A percentile compares a stretch with the other conserved stretches of the same genome.
Conservation (phyloP, 805 yeast species). For the Metschnikowia similis region DNA sequence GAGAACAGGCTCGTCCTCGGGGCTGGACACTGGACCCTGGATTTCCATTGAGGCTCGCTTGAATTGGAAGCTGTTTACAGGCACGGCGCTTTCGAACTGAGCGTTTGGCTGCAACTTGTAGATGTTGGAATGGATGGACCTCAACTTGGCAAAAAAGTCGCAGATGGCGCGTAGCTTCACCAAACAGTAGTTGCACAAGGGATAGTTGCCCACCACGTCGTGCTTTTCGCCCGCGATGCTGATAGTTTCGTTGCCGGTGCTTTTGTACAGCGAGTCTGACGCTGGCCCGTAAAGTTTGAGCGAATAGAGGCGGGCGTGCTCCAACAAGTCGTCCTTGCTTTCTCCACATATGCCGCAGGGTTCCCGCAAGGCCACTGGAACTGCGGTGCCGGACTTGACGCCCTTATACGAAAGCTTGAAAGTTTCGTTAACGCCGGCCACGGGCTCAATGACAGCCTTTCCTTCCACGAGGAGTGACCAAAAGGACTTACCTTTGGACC, state of each 20-base stretch:
- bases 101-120: conserved; percentile 50
- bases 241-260: conserved; percentile 9
- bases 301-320: conserved; percentile 73
- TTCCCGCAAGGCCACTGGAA: conserved; percentile 67
- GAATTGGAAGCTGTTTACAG: conserved; percentile 23
- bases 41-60: conserved; percentile 19
- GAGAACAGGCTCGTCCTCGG: conserved; percentile 31
- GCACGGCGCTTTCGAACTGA: conserved; percentile 24
- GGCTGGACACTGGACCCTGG: conserved; percentile 4
- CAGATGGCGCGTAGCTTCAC: conserved; percentile 75
- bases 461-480: conserved; percentile 73
- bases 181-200: conserved; percentile 80
- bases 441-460: conserved; percentile 78
- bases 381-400: conserved; percentile 15
- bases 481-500: conserved; percentile 46
- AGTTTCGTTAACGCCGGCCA: conserved; percentile 75
- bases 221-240: conserved; percentile 19
- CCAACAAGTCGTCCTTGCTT: conserved; percentile 59
- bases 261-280: conserved; percentile 7
- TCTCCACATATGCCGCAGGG: conserved; percentile 89
- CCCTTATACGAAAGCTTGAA: conserved; percentile 45
- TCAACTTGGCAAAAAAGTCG: conserved; percentile 73
- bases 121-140: conserved; percentile 51
- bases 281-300: conserved; percentile 46
- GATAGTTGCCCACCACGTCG: conserved; percentile 43